Base-by-base conservation (phyloP, 768 basidiomycete species). In the Phylloporus scabripes region DNA sequence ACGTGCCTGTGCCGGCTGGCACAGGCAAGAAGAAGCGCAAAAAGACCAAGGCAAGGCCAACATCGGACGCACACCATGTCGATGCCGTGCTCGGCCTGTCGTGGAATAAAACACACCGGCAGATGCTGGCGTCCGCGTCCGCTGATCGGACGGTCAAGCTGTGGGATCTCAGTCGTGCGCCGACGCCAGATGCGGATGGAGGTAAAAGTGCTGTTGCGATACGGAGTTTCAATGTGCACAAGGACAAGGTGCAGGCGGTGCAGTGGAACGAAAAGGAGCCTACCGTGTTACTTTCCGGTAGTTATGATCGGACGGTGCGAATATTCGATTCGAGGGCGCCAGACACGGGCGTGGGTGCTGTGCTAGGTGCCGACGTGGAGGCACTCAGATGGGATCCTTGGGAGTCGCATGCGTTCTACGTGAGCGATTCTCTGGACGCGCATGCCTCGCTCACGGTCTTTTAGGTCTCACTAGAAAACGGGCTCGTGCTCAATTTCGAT, bases 21-120 rank as follows among this genome's bases (percentile, higher is more conserved):
- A 94, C 89, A 2, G 93, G 93, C 18, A 97, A 97, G 73, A 97
- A 97, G 70, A 96, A 96, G 75, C 81, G 83, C 60, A 95, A 92
- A 68, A 92, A 93, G 66, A 72, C 75, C 40, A 90, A 87, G 62
- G 77, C 81, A 36, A 81, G 90, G 23, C 51, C 72, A 1, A 64
- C 71, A 0, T 79, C 81, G 52, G 71, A 80, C 3, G 78, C 79
- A 1, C 81, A 92, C 60, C 96, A 98, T 66, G 90, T 95, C 60
- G 94, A 95, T 55, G 90, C 94, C 5, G 88, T 99, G 34, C 81
- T 98, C n/a, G 77, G 81, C 1, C 78, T 98, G 37, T 88, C 88
- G 46, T 98, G 96, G 95, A 98, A 97, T 62, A 83, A 76, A 48
- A 72, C 76, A 2, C 91, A 95, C 60, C 77, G 92, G n/a, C 91